Evolutionary conservation across 768 basidiomycete genomes (phyloP).

Genomic region (Butyriboletus loyo): DNA sequence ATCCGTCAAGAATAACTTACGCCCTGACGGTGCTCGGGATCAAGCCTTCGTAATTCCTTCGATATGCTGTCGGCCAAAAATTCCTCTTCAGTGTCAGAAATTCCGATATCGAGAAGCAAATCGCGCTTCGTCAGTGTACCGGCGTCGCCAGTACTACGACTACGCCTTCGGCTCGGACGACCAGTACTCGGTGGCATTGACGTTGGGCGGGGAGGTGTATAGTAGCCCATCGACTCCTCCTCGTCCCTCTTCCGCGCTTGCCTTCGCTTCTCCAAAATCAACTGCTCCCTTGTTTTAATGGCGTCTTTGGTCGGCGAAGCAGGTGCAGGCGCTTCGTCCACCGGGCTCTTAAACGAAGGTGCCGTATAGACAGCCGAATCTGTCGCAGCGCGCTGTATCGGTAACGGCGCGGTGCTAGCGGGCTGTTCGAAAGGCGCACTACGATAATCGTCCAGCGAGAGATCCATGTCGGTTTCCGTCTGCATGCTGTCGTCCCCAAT

Average conservation of each 20-base stretch:
- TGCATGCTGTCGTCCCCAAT: slow-evolving; percentile 27
- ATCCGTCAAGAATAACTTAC: slow-evolving; percentile 14
- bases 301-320: slow-evolving; percentile 60
- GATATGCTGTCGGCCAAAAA: slow-evolving; percentile 68
- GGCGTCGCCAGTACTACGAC: slow-evolving; percentile 77
- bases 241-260: slow-evolving; percentile 56
- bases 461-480: slow-evolving; percentile 34
- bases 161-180: slow-evolving; percentile 61
- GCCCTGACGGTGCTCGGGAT: slow-evolving; percentile 31
- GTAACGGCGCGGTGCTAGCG: slow-evolving; percentile 15
- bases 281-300: slow-evolving; percentile 59
- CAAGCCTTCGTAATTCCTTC: slow-evolving; percentile 62
- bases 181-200: slow-evolving; percentile 31
- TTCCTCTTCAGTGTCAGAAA: slow-evolving; percentile 47
- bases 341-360: slow-evolving; percentile 35
- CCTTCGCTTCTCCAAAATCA: slow-evolving; percentile 69
- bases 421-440: slow-evolving; percentile 13
- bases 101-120: slow-evolving; percentile 36
- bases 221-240: slow-evolving; percentile 38
- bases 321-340: slow-evolving; percentile 35
- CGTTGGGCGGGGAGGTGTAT: slow-evolving; percentile 30
- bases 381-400: slow-evolving; percentile 50
- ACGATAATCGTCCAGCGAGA: slow-evolving; percentile 25
- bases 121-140: slow-evolving; percentile 39
- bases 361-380: slow-evolving; percentile 40